Conservation (phyloP, 2,329 filamentous ascomycete species). For the Aquanectria penicillioides region DNA sequence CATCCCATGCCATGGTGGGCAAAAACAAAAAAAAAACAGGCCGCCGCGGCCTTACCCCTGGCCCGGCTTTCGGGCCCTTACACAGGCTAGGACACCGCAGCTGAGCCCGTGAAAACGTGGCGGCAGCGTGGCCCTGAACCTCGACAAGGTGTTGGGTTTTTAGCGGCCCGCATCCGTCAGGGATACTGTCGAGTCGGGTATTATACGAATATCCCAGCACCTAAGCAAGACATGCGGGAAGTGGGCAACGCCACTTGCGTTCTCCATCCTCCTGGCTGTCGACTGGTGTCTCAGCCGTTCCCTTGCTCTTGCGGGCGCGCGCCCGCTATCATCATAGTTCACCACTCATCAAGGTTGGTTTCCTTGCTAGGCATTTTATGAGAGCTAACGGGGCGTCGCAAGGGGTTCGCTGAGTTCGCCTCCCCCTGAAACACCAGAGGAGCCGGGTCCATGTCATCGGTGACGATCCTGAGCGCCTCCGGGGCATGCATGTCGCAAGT, state of each 20-base stretch:
- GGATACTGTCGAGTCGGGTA: slow-evolving; percentile 8
- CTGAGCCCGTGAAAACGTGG: slow-evolving; percentile 27
- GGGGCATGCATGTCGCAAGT: slow-evolving; percentile 33
- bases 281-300: neutral
- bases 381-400: slow-evolving; percentile 5
- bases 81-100: slow-evolving; percentile 1
- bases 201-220: slow-evolving; percentile 18
- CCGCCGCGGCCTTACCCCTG: slow-evolving; percentile 6
- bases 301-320: neutral
- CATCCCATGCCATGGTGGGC: neutral
- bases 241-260: slow-evolving; percentile 7
- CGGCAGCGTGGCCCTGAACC: slow-evolving; percentile 25
- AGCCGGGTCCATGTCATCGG: slow-evolving; percentile 39
- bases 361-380: too few species aligned
- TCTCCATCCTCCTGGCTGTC: neutral
- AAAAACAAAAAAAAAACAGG: too few species aligned
- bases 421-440: slow-evolving; percentile 35
- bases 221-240: neutral
- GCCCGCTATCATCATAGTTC: neutral
- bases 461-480: slow-evolving; percentile 26
- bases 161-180: slow-evolving; percentile 25
- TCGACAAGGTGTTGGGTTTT: slow-evolving; percentile 22
- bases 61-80: neutral
- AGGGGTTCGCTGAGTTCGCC: slow-evolving; percentile 8
- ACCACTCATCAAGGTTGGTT: too few species aligned